phyloP scores from a whole-genome alignment of 2,329 filamentous ascomycete species.

The Diaporthe citri region DNA sequence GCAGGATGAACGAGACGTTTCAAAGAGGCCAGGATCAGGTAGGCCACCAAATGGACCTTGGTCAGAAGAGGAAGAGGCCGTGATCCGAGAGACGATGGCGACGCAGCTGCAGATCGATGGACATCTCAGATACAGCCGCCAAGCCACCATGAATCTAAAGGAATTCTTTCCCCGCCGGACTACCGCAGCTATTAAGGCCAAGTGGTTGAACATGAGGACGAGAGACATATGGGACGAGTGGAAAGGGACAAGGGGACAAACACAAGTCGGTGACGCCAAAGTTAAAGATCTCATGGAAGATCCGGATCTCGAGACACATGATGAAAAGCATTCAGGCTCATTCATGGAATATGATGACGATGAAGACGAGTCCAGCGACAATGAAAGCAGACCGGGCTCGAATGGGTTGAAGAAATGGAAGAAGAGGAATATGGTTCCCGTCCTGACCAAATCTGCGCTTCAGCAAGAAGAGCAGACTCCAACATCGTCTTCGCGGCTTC shows the following conservation, averaged over 20 bases:
- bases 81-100: background rate
- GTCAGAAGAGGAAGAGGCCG: background rate
- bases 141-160: background rate
- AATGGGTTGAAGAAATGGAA: background rate
- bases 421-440: background rate
- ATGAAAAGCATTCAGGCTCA: background rate
- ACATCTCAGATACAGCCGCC: background rate
- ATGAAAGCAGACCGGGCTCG: background rate
- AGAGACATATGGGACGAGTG: background rate
- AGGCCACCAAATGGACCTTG: background rate
- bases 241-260: no score
- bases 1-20: background rate
- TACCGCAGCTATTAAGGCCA: background rate
- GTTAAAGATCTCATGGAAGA: background rate
- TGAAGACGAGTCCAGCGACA: background rate
- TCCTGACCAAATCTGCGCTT: background rate
- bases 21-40: background rate
- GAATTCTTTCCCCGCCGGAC: background rate
- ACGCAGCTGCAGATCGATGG: background rate
- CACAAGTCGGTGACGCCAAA: background rate
- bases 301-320: background rate
- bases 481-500: background rate
- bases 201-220: background rate
- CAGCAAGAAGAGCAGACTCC: background rate
- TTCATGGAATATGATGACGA: no score